Percentiles rank a stretch among this genome's conserved stretches.
Conservation (phyloP, 192 early-diverging fungal genomes). For the Coemansia sp. region DNA sequence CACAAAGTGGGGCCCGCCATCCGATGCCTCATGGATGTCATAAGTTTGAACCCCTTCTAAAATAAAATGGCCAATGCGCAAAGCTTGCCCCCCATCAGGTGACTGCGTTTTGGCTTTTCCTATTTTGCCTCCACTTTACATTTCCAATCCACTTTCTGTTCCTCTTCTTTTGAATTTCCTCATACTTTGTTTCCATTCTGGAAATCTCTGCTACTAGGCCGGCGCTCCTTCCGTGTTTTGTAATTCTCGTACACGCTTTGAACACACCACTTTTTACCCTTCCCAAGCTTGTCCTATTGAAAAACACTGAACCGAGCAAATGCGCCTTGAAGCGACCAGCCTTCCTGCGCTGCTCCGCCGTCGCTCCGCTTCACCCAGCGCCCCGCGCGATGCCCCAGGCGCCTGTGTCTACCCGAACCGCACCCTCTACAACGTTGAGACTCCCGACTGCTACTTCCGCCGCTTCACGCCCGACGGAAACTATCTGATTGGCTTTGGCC, state of each 20-base stretch:
- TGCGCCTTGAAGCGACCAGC: conserved; percentile 7
- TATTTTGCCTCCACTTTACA: too few relatives aligned
- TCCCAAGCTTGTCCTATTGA: not conserved
- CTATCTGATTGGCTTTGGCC: conserved; percentile 45
- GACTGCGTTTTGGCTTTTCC: too few relatives aligned
- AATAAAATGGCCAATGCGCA: too few relatives aligned
- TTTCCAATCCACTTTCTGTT: too few relatives aligned
- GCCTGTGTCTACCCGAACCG: conserved; percentile 50
- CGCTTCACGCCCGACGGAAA: conserved; percentile 55
- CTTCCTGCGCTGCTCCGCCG: conserved; percentile 35
- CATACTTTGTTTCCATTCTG: too few relatives aligned
- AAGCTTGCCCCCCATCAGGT: too few relatives aligned
- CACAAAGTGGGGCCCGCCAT: conserved; percentile 73
- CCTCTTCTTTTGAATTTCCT: too few relatives aligned
- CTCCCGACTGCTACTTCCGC: conserved; percentile 51
- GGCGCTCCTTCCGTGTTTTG: too few relatives aligned
- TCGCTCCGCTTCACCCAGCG: conserved; percentile 3
- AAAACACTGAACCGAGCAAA: not conserved
- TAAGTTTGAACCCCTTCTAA: too few relatives aligned
- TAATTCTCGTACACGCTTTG: too few relatives aligned
- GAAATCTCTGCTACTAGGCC: too few relatives aligned
- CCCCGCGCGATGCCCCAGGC: conserved; percentile 6
- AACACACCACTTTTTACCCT: too few relatives aligned
- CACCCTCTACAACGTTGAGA: conserved; percentile 51
- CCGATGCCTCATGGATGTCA: conserved; percentile 64